These are phyloP conservation scores for Scleroderma bovista DNA, from an alignment of 768 basidiomycete genomes.

Conservation along the genomic window DNA sequence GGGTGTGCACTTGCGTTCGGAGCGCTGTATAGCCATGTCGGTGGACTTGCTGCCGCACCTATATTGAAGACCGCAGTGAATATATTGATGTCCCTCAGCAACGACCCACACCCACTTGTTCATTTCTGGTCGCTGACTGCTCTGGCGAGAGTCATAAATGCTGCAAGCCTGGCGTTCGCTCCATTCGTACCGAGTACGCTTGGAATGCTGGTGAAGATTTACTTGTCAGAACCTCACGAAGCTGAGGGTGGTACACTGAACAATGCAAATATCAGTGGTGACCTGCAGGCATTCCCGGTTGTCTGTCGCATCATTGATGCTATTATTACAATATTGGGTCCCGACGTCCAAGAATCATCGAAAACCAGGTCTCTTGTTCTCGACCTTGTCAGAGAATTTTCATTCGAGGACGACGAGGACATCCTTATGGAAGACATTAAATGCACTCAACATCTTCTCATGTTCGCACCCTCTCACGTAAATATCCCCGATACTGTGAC, in stretches of 20 bases:
- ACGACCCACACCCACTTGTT: conserved; percentile 94
- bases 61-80: conserved; percentile 94
- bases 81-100: conserved; percentile 89
- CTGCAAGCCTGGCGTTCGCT: conserved; percentile 87
- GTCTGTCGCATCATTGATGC: conserved; percentile 91
- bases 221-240: conserved; percentile 87
- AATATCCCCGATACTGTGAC: conserved; percentile 75
- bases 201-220: conserved; percentile 86
- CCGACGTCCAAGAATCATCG: conserved; percentile 87
- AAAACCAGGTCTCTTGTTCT: conserved; percentile 76
- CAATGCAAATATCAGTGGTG: conserved; percentile 83
- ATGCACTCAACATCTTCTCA: conserved; percentile 93
- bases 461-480: conserved; percentile 87
- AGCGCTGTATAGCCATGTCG: conserved; percentile 86
- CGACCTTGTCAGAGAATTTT: conserved; percentile 81
- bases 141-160: conserved; percentile 80
- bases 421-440: conserved; percentile 91
- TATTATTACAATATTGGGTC: conserved; percentile 88
- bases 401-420: conserved; percentile 79
- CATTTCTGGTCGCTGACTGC: conserved; percentile 92
- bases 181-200: conserved; percentile 86
- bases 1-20: conserved; percentile 93
- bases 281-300: conserved; percentile 87
- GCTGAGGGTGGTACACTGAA: conserved; percentile 81
- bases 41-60: conserved; percentile 91